Percentiles rank a stretch among this genome's conserved stretches.
These are phyloP conservation scores for Fusarium coicis DNA, from an alignment of 2,329 filamentous ascomycete genomes.

Conservation along the genomic window DNA sequence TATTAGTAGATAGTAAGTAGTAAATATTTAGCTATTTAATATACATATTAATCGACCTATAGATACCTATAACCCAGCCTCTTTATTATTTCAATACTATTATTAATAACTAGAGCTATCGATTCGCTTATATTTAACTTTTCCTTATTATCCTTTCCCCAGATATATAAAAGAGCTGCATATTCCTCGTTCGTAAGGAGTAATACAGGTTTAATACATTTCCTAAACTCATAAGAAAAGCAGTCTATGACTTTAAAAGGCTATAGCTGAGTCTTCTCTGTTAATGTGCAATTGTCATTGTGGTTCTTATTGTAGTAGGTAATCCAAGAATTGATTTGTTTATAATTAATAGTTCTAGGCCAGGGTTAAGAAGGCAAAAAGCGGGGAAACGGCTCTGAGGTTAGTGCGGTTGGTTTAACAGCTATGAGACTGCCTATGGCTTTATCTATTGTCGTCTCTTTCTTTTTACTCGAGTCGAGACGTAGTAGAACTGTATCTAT, in stretches of 20 bases:
- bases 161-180: neutral
- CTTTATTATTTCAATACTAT: neutral
- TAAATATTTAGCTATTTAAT: neutral
- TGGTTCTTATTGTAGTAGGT: neutral
- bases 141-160: neutral
- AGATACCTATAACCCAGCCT: neutral
- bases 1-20: neutral
- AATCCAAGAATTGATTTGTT: neutral
- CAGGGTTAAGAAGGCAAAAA: neutral
- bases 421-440: too few species aligned
- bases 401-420: neutral
- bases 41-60: neutral
- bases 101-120: neutral
- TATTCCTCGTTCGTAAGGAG: neutral
- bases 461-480: too few species aligned
- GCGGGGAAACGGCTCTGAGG: neutral
- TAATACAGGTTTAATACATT: neutral
- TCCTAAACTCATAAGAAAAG: neutral
- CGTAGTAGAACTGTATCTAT: neutral
- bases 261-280: neutral
- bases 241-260: neutral
- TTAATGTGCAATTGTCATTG: neutral
- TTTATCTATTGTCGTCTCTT: too few species aligned
- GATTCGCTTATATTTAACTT: too few species aligned
- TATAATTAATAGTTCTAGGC: neutral